A percentile compares a stretch with the other conserved stretches of the same genome.
These are phyloP conservation scores for Neonothopanus nambi DNA, from an alignment of 1,284 basidiomycete genomes.

Conservation along the genomic window DNA sequence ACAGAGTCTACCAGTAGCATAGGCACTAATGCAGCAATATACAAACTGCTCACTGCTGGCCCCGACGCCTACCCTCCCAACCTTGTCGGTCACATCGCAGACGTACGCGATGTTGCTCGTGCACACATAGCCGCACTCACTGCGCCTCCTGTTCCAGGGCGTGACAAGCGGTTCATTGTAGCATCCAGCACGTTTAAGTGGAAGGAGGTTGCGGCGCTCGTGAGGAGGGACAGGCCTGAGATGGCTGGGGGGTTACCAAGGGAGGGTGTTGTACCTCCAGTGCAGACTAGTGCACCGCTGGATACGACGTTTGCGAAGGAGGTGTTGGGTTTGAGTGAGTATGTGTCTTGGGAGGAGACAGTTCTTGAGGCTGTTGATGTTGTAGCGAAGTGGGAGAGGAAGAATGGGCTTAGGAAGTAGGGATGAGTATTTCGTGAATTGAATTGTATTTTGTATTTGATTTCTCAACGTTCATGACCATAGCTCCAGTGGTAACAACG, in stretches of 20 bases:
- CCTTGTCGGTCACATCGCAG: neutral
- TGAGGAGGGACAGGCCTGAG: slow-evolving; percentile 13
- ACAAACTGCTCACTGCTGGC: neutral
- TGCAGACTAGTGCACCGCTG: slow-evolving; percentile 10
- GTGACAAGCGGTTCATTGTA: slow-evolving; percentile 10
- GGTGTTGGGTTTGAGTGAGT: no score
- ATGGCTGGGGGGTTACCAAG: slow-evolving; percentile 5
- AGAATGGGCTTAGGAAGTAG: slow-evolving; percentile 4
- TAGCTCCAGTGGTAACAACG: no score
- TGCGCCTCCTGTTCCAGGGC: no score
- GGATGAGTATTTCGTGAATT: no score
- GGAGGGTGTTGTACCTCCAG: slow-evolving; percentile 1
- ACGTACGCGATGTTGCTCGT: slow-evolving; percentile 4
- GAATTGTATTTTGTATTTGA: no score
- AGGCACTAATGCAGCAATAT: neutral
- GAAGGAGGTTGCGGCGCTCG: slow-evolving; percentile 6
- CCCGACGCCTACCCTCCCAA: neutral
- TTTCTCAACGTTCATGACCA: no score
- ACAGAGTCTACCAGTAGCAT: neutral
- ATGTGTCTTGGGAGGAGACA: no score
- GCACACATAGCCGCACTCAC: neutral
- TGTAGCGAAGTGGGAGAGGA: no score
- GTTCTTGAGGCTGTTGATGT: no score
- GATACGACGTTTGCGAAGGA: slow-evolving; percentile 12
- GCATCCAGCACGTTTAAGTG: neutral